Evolutionary conservation across 208 protist species (phyloP).

Genomic region (Leishmania lainsoni): DNA sequence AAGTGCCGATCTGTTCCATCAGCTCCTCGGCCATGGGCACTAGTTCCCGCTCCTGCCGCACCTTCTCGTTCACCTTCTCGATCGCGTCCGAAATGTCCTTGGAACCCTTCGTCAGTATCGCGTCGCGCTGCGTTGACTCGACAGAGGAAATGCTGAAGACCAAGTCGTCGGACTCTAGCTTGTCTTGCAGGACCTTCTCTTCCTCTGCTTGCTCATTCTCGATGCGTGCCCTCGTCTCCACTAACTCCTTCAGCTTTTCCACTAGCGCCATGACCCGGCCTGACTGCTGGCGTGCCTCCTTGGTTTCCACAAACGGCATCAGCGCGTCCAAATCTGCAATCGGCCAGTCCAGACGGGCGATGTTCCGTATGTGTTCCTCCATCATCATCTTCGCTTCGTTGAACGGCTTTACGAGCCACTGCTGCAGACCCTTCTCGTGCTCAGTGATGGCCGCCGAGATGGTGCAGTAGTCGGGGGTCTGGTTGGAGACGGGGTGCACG

Average conservation of each 20-base stretch:
- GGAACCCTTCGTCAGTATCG: slow-evolving; percentile 47
- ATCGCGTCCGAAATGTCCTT: slow-evolving; percentile 68
- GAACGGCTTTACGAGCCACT: slow-evolving; percentile 56
- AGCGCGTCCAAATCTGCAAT: slow-evolving; percentile 78
- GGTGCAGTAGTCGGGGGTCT: slow-evolving; percentile 59
- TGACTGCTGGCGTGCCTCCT: slow-evolving; percentile 64
- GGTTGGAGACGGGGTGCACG: slow-evolving; percentile 39
- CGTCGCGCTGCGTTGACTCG: slow-evolving; percentile 51
- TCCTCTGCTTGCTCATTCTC: slow-evolving; percentile 42
- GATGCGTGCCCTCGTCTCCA: slow-evolving; percentile 37
- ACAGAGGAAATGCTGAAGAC: slow-evolving; percentile 71
- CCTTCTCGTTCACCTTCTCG: slow-evolving; percentile 52
- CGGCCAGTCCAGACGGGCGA: slow-evolving; percentile 74
- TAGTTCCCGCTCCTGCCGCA: slow-evolving; percentile 44
- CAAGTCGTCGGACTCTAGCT: slow-evolving; percentile 76
- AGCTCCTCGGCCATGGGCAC: slow-evolving; percentile 46
- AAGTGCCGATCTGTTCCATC: slow-evolving; percentile 50
- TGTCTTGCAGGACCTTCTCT: slow-evolving; percentile 51
- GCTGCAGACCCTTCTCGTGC: slow-evolving; percentile 53
- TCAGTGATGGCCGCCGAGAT: slow-evolving; percentile 55
- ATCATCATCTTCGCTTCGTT: slow-evolving; percentile 45
- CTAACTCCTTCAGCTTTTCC: slow-evolving; percentile 56
- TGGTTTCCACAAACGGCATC: slow-evolving; percentile 80
- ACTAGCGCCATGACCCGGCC: slow-evolving; percentile 56
- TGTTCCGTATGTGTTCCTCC: slow-evolving; percentile 52